Evolutionary conservation across 2,329 filamentous ascomycete genomes (phyloP).

Genomic region (Zasmidium cellare): DNA sequence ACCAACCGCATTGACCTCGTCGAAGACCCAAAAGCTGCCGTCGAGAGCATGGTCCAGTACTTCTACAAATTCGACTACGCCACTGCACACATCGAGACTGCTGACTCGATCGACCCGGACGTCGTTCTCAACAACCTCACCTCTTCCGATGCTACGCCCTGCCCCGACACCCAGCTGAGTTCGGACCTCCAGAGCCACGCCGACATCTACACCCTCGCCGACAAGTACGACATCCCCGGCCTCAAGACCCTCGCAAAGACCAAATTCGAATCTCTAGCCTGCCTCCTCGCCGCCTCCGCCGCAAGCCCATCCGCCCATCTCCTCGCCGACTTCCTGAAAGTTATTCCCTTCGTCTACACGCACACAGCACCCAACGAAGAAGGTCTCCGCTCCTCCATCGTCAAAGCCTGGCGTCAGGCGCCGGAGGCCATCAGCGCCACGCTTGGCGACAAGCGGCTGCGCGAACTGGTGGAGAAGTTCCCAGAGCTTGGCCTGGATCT

Average conservation of each 20-base stretch:
- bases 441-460: not conserved
- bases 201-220: slow-evolving; percentile 15
- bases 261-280: slow-evolving; percentile 5
- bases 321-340: not conserved
- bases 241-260: slow-evolving; percentile 8
- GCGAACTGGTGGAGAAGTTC: not conserved
- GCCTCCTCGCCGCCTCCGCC: not conserved
- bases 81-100: too few relatives aligned
- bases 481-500: slow-evolving; percentile 2
- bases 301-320: not conserved
- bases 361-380: not conserved
- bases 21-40: not conserved
- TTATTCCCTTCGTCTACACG: slow-evolving; percentile 1
- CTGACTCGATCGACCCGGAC: too few relatives aligned
- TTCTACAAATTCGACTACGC: slow-evolving; percentile 3
- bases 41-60: slow-evolving; percentile 7
- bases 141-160: too few relatives aligned
- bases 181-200: slow-evolving; percentile 2
- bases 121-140: too few relatives aligned
- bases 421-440: not conserved
- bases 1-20: not conserved
- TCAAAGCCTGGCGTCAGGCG: not conserved
- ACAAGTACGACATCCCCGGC: slow-evolving; percentile 7
- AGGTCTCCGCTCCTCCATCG: not conserved
- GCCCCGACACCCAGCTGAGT: not conserved